Evolutionary conservation across 1,284 basidiomycete species (phyloP).

Genomic region (Takashimella koratensis): DNA sequence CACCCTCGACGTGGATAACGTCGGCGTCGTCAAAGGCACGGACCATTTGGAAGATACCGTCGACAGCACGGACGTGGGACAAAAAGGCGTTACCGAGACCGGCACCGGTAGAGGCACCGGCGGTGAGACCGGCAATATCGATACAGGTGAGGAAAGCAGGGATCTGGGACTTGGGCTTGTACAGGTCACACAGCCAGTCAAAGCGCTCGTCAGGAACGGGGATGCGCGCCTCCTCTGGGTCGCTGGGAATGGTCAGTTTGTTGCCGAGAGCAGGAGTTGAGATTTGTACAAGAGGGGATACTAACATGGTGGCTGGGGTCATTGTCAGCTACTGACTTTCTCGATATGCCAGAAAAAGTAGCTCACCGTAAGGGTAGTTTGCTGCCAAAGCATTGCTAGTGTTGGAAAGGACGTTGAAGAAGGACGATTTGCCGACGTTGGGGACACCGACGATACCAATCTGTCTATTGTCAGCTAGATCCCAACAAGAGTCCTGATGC

Average conservation of each 20-base stretch:
- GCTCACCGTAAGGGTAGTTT: conserved; percentile 81
- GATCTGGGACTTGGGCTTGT: conserved; percentile 84
- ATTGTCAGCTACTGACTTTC: no score
- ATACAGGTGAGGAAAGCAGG: conserved; percentile 97
- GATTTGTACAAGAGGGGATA: not conserved
- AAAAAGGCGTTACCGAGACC: conserved; percentile 98
- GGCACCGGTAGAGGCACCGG: conserved; percentile 94
- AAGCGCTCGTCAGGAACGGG: conserved; percentile 96
- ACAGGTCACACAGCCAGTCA: conserved; percentile 85
- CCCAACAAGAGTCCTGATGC: not conserved
- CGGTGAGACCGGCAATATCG: conserved; percentile 97
- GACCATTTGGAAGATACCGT: conserved; percentile 98
- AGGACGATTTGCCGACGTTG: conserved; percentile 90
- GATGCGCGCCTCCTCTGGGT: conserved; percentile 83
- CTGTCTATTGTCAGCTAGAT: no score
- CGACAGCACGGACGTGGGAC: conserved; percentile 95
- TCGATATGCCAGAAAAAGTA: no score
- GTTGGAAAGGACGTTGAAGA: conserved; percentile 95
- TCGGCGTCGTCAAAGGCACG: conserved; percentile 98
- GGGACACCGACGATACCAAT: conserved; percentile 95
- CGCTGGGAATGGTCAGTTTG: conserved; percentile 37
- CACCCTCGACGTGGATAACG: conserved; percentile 98
- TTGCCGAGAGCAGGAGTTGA: not conserved
- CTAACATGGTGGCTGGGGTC: conserved; percentile 65
- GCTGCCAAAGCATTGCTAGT: conserved; percentile 87